Conservation (phyloP, 441 rosid genomes). For the Raphanus hybrid region DNA sequence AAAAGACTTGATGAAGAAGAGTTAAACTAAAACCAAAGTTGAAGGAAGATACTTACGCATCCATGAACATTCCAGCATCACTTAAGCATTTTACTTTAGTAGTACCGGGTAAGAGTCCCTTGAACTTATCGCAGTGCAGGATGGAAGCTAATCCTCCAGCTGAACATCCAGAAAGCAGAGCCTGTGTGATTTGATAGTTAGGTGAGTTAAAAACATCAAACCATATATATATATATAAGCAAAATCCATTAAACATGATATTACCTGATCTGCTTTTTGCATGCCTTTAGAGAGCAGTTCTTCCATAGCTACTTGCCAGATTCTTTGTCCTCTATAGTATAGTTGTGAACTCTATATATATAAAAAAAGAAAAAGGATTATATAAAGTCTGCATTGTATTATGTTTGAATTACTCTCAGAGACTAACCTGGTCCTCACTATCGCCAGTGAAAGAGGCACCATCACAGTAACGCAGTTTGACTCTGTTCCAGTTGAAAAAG, state of each 20-base stretch:
- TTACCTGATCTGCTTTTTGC: slow-evolving; percentile 57
- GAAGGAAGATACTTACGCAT: slow-evolving; percentile 49
- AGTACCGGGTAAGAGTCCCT: slow-evolving; percentile 44
- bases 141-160: slow-evolving; percentile 75
- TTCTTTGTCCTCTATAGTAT: slow-evolving; percentile 61
- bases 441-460: slow-evolving; percentile 93
- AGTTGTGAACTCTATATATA: slow-evolving; percentile 42
- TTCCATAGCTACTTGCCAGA: slow-evolving; percentile 62
- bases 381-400: not conserved
- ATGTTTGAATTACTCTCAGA: not conserved
- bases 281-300: slow-evolving; percentile 50
- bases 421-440: slow-evolving; percentile 60
- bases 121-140: slow-evolving; percentile 64
- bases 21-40: not conserved
- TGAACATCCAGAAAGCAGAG: slow-evolving; percentile 71
- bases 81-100: slow-evolving; percentile 65
- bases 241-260: not conserved
- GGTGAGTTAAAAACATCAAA: not conserved
- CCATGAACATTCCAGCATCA: slow-evolving; percentile 71
- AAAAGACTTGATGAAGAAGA: not conserved
- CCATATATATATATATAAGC: not conserved
- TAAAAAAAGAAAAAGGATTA: not conserved
- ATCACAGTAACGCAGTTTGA: slow-evolving; percentile 87
- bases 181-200: slow-evolving; percentile 41
- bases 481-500: slow-evolving; percentile 91